Conservation (phyloP, 2,329 filamentous ascomycete species). For the Pseudopithomyces maydicus region DNA sequence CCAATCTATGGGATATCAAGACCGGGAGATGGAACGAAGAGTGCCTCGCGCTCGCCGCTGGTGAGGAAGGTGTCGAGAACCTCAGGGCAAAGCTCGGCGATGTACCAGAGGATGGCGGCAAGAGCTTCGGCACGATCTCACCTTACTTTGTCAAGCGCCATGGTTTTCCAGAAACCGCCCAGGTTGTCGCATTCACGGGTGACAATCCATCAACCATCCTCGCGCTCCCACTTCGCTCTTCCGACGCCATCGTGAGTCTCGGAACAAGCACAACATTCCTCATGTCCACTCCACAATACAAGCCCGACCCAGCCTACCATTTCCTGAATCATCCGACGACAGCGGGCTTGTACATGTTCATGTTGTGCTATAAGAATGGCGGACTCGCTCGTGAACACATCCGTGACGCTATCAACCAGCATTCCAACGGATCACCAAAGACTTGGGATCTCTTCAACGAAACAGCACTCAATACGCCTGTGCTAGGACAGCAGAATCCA, state of each 20-base stretch:
- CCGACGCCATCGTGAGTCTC: conserved; percentile 92
- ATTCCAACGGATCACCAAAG: conserved; percentile 49
- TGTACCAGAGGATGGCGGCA: conserved; percentile 80
- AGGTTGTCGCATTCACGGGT: conserved; percentile 85
- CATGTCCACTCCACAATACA: conserved; percentile 93
- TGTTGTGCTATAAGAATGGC: conserved; percentile 99
- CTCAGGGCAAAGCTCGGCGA: conserved; percentile 80
- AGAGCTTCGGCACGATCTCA: conserved; percentile 75
- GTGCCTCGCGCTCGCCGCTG: conserved; percentile 77
- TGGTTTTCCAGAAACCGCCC: conserved; percentile 76
- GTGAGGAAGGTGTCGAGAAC: conserved; percentile 63
- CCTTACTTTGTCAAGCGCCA: conserved; percentile 80
- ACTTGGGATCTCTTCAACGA: conserved; percentile 84
- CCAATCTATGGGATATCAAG: conserved; percentile 94
- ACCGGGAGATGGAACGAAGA: conserved; percentile 73
- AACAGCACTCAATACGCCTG: conserved; percentile 68
- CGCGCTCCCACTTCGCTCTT: conserved; percentile 80
- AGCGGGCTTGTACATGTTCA: conserved; percentile 95
- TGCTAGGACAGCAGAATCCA: conserved; percentile 65
- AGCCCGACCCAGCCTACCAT: conserved; percentile 88
- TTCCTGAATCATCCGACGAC: conserved; percentile 98
- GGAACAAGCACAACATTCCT: conserved; percentile 97
- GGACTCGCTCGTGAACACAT: conserved; percentile 89
- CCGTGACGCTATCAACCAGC: conserved; percentile 74
- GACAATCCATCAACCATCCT: conserved; percentile 97